Conservation (phyloP, 176 grass and related monocot species). For the Musa troglodytarum region DNA sequence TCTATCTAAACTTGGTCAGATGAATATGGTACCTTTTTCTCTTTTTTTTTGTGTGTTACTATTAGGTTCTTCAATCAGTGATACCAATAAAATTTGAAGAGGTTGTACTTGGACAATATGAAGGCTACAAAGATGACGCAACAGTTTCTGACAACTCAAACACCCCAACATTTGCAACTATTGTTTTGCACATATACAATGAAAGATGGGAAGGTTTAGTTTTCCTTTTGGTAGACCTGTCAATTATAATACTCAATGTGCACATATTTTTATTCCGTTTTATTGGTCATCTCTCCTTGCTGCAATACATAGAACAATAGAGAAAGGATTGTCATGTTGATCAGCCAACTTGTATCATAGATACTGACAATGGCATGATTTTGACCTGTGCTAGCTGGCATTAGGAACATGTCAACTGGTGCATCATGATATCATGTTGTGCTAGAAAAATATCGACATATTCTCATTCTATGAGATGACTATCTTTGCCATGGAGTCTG, state of each 20-base stretch:
- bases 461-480: neutral
- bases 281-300: neutral
- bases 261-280: neutral
- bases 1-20: neutral
- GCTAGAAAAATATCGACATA: neutral
- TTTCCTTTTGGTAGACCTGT: neutral
- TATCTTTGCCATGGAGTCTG: neutral
- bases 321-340: neutral
- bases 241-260: neutral
- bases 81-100: slow-evolving; percentile 75
- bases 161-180: slow-evolving; percentile 94
- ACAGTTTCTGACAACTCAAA: slow-evolving; percentile 92
- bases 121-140: slow-evolving; percentile 91
- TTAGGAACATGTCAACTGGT: neutral
- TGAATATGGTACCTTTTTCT: neutral
- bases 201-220: slow-evolving; percentile 97
- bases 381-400: neutral
- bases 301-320: neutral
- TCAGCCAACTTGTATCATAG: neutral
- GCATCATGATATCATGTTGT: neutral
- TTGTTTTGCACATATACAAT: slow-evolving; percentile 80
- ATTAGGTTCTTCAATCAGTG: slow-evolving; percentile 92
- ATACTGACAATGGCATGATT: neutral
- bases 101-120: slow-evolving; percentile 94
- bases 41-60: slow-evolving; percentile 1